Evolutionary conservation across 495 filamentous ascomycete genomes (phyloP).

Genomic region (Tuber aestivum): DNA sequence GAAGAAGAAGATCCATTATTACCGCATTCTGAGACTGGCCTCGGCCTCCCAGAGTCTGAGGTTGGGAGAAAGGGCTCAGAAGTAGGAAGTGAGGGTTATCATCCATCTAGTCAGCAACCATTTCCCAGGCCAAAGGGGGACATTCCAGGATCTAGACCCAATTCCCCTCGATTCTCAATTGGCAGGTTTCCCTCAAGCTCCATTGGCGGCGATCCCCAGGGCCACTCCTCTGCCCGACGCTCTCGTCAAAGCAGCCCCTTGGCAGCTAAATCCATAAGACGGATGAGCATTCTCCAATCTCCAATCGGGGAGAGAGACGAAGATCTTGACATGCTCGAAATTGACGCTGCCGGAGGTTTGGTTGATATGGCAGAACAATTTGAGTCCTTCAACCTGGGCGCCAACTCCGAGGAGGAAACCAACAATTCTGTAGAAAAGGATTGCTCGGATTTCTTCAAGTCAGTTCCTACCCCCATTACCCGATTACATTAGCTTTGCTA

Average conservation of each 20-base stretch:
- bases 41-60: conserved; percentile 25
- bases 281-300: conserved; percentile 31
- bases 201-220: conserved; percentile 15
- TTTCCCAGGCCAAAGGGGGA: conserved; percentile 17
- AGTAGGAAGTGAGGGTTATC: conserved; percentile 24
- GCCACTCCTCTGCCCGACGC: neutral
- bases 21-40: conserved; percentile 14
- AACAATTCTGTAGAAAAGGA: conserved; percentile 53
- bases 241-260: conserved; percentile 1
- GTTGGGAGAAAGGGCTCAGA: conserved; percentile 28
- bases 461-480: conserved; percentile 42
- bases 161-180: conserved; percentile 13
- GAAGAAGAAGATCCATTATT: conserved; percentile 5
- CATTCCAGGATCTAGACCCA: neutral
- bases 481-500: conserved; percentile 1
- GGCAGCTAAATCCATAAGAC: neutral
- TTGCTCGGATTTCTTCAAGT: conserved; percentile 58
- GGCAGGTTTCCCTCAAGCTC: conserved; percentile 33
- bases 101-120: conserved; percentile 22
- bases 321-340: conserved; percentile 15
- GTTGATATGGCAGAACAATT: conserved; percentile 10
- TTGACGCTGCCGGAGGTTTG: conserved; percentile 11
- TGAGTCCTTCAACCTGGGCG: conserved; percentile 18
- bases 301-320: conserved; percentile 29
- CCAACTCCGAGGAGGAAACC: conserved; percentile 48